A percentile compares a stretch with the other conserved stretches of the same genome.
phyloP scores from a whole-genome alignment of 345 rosid species.

The Hibiscus syriacus region DNA sequence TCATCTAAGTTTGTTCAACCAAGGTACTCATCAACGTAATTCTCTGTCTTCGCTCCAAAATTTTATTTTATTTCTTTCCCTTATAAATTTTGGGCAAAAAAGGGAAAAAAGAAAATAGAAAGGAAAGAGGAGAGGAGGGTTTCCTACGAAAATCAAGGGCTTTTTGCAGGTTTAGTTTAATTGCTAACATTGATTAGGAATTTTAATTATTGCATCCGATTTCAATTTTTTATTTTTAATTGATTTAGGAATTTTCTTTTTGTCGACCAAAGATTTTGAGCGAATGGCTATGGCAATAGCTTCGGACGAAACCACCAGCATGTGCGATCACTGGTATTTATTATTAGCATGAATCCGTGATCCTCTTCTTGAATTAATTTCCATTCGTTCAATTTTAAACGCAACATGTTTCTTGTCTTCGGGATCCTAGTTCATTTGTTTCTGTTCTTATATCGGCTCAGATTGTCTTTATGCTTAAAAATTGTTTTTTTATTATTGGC shows the following conservation, averaged over 20 bases:
- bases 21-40: slow-evolving; percentile 3
- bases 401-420: neutral
- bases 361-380: neutral
- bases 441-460: neutral
- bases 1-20: slow-evolving; percentile 14
- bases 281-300: slow-evolving; percentile 48
- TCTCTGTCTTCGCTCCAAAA: neutral
- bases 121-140: neutral
- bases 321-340: slow-evolving; percentile 80
- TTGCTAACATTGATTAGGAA: neutral
- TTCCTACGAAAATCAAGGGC: slow-evolving; percentile 8
- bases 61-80: neutral
- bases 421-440: neutral
- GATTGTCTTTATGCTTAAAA: neutral
- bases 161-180: slow-evolving; percentile 5
- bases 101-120: neutral
- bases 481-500: neutral
- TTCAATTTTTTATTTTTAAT: neutral
- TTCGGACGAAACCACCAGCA: slow-evolving; percentile 52
- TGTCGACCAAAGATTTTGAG: slow-evolving; percentile 11
- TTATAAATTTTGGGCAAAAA: neutral
- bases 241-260: neutral
- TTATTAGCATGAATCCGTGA: neutral
- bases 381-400: neutral
- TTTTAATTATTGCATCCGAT: neutral